Evolutionary conservation across 2,329 filamentous ascomycete species (phyloP).

Genomic region (Fusarium sublunatum): DNA sequence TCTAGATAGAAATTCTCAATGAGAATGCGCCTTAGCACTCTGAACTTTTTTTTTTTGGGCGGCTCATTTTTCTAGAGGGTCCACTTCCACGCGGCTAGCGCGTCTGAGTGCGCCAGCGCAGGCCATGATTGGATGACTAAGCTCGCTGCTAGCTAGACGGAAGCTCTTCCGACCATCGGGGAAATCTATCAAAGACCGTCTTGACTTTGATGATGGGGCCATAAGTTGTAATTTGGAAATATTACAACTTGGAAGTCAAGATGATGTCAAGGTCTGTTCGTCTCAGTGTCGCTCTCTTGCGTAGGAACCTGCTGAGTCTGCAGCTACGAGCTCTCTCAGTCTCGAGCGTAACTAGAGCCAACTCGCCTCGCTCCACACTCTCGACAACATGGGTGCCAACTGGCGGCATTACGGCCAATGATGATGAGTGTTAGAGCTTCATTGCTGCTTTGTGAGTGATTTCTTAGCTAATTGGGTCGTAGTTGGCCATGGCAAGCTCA

Average conservation of each 20-base stretch:
- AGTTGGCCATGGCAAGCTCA: constrained; percentile 75
- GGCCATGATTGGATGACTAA: constrained; percentile 22
- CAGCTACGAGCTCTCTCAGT: constrained; percentile 41
- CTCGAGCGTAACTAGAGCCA: constrained; percentile 50
- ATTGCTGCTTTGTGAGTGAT: background rate
- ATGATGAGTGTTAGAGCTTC: constrained; percentile 61
- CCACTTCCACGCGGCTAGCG: constrained; percentile 39
- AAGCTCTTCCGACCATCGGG: constrained; percentile 16
- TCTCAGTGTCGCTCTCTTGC: constrained; percentile 18
- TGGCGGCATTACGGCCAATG: constrained; percentile 70
- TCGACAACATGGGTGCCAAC: constrained; percentile 85
- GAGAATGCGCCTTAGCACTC: constrained; percentile 19
- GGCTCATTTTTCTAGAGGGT: constrained; percentile 32
- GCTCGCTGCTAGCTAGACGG: constrained; percentile 5
- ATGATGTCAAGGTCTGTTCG: constrained; percentile 22
- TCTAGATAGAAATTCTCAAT: constrained; percentile 36
- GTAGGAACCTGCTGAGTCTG: constrained; percentile 11
- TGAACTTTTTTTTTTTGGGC: constrained; percentile 44
- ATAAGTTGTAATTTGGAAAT: constrained; percentile 1
- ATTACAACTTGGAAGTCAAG: constrained; percentile 25
- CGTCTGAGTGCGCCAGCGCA: constrained; percentile 28
- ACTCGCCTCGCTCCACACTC: constrained; percentile 55
- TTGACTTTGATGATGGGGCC: constrained; percentile 1
- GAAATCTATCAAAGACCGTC: constrained; percentile 10
- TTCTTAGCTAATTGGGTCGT: constrained; percentile 34